Evolutionary conservation across 2,329 filamentous ascomycete species (phyloP).

Genomic region (Fonsecaea erecta): DNA sequence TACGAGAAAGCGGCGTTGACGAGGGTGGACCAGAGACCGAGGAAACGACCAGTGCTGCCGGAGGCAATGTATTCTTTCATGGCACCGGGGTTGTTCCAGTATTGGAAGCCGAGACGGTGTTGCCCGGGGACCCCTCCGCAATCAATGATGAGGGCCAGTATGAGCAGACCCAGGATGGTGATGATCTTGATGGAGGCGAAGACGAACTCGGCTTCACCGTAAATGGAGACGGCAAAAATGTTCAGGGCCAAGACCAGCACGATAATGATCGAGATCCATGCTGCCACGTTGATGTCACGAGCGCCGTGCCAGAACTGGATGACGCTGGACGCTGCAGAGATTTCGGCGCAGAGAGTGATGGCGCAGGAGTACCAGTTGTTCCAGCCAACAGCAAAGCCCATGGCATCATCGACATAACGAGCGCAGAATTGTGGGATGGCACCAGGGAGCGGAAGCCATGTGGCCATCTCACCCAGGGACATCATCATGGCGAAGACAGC

Average conservation of each 20-base stretch:
- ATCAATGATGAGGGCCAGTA: slow-evolving; percentile 55
- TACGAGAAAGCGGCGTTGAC: slow-evolving; percentile 57
- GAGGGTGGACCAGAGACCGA: slow-evolving; percentile 56
- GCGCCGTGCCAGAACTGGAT: slow-evolving; percentile 64
- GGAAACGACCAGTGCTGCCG: slow-evolving; percentile 54
- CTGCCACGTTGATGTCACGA: slow-evolving; percentile 42
- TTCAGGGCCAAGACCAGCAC: slow-evolving; percentile 61
- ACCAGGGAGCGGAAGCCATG: slow-evolving; percentile 48
- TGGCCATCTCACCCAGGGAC: slow-evolving; percentile 53
- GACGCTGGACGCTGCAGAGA: slow-evolving; percentile 67
- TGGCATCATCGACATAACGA: slow-evolving; percentile 49
- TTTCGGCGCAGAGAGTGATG: slow-evolving; percentile 57
- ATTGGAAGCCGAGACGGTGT: slow-evolving; percentile 62
- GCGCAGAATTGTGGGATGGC: slow-evolving; percentile 48
- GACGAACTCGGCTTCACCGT: slow-evolving; percentile 51
- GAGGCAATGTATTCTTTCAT: slow-evolving; percentile 36
- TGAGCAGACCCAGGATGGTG: slow-evolving; percentile 56
- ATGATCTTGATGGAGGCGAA: slow-evolving; percentile 58
- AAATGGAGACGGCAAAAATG: slow-evolving; percentile 62
- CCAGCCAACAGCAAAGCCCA: slow-evolving; percentile 54
- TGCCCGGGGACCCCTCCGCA: slow-evolving; percentile 53
- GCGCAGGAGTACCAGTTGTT: slow-evolving; percentile 54
- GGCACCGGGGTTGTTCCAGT: slow-evolving; percentile 57
- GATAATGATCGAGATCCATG: slow-evolving; percentile 37
- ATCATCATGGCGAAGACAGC: slow-evolving; percentile 39